These are phyloP conservation scores for Mycena epipterygia DNA, from an alignment of 768 basidiomycete species.

Conservation along the genomic window DNA sequence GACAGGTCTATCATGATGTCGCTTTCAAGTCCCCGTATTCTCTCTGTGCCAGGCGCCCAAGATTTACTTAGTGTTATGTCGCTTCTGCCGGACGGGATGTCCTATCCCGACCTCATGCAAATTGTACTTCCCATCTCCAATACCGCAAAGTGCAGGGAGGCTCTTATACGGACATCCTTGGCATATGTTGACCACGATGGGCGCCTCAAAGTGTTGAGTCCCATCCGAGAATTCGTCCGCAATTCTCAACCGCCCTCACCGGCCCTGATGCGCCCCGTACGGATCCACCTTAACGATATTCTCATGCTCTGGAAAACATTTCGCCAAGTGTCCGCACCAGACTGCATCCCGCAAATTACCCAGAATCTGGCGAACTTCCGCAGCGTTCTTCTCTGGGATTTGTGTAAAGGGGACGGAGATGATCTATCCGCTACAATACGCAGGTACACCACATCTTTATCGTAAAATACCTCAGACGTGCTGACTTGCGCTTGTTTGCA, in stretches of 20 bases:
- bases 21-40: slow-evolving; percentile 6
- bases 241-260: background rate
- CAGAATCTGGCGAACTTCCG: too few species aligned
- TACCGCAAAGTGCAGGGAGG: background rate
- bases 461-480: too few species aligned
- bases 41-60: background rate
- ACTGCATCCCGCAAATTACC: too few species aligned
- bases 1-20: slow-evolving; percentile 27
- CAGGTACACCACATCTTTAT: too few species aligned
- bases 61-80: slow-evolving; percentile 8
- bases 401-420: too few species aligned
- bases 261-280: too few species aligned
- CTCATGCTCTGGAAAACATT: too few species aligned
- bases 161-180: slow-evolving; percentile 9
- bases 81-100: slow-evolving; percentile 19
- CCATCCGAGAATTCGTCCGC: slow-evolving; percentile 16
- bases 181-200: background rate
- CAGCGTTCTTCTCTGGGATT: too few species aligned
- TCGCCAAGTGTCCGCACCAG: too few species aligned
- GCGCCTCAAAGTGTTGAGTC: slow-evolving; percentile 2
- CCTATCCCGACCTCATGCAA: slow-evolving; percentile 6
- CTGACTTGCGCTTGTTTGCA: too few species aligned
- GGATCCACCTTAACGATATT: too few species aligned
- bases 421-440: too few species aligned
- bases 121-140: background rate